phyloP scores from a whole-genome alignment of 2,329 filamentous ascomycete species.

The Epichloe scottii region DNA sequence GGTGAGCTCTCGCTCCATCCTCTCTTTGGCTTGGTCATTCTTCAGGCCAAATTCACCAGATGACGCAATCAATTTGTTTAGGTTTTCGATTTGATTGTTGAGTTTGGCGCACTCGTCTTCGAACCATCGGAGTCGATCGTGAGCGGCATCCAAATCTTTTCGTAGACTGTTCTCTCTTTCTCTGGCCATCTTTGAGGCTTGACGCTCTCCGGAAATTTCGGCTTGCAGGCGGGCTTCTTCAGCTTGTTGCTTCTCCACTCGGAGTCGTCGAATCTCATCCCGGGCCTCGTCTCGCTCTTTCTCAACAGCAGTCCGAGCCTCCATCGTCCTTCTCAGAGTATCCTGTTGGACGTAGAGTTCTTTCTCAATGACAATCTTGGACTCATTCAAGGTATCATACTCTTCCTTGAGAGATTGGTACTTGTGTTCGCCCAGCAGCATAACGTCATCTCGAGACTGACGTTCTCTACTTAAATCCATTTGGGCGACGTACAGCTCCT shows the following conservation, averaged over 20 bases:
- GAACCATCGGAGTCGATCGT: slow-evolving; percentile 63
- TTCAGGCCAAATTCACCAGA: slow-evolving; percentile 82
- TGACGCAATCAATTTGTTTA: slow-evolving; percentile 78
- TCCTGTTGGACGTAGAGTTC: slow-evolving; percentile 95
- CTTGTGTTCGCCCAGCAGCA: slow-evolving; percentile 82
- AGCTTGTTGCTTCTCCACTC: slow-evolving; percentile 70
- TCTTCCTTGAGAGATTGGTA: slow-evolving; percentile 72
- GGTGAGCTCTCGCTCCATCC: slow-evolving; percentile 78
- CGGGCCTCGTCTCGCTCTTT: slow-evolving; percentile 83
- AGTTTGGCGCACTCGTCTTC: slow-evolving; percentile 69
- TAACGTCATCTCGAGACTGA: slow-evolving; percentile 87
- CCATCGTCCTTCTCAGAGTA: slow-evolving; percentile 71
- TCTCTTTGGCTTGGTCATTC: slow-evolving; percentile 88
- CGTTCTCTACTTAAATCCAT: slow-evolving; percentile 82
- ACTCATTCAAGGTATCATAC: slow-evolving; percentile 75
- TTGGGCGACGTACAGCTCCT: slow-evolving; percentile 72
- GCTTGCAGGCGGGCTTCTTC: slow-evolving; percentile 79
- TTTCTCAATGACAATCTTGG: slow-evolving; percentile 95
- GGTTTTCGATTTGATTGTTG: slow-evolving; percentile 66
- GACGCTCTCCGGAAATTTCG: slow-evolving; percentile 68
- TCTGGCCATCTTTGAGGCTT: slow-evolving; percentile 61
- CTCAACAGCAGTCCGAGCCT: slow-evolving; percentile 68
- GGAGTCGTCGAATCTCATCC: slow-evolving; percentile 67
- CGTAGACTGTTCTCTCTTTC: slow-evolving; percentile 69
- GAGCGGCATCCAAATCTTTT: slow-evolving; percentile 69